Base-by-base conservation (phyloP, 805 yeast species). In the Barnettozyma vustinii region DNA sequence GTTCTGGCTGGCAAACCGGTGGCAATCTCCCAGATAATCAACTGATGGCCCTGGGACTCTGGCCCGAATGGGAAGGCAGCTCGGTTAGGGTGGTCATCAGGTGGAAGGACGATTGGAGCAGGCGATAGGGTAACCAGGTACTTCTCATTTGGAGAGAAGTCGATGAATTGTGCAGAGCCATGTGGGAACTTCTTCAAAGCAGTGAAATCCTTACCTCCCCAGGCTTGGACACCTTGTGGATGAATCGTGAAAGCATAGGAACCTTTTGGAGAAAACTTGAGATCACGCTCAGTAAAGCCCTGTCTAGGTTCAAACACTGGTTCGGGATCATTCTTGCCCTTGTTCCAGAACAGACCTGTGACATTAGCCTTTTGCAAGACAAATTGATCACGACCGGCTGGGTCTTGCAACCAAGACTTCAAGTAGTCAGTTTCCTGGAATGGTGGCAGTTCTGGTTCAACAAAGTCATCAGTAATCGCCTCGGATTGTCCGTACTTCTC, bases 261-360 rank as follows among this genome's bases (percentile, higher is more conserved):
- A 68, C 99, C 99, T 70, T 82, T 83, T 63, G 97, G 96, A 44
- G 98, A 89, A 74, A 90, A 92, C 65, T 83, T 83, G 60, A 89
- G 87, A 59, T 84, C 90, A 53, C 88, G 83, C 51, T 89, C 83
- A 50, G 97, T 90, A 87, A 96, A 89, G 57, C 84, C 83, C 55
- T 76, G 74, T 69, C 96, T 81, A 61, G 90, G 84, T 62, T 86
- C 89, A 50, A 84, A 80, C 39, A 75, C 90, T 46, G 78, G 78
- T 67, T 88, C 94, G 36, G 95, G 92, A 52, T 79, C 75, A 49
- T 80, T 80, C 55, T 73, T 72, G 67, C 79, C 81, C 59, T 83
- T 80, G 72, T 86, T 83, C 97, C 97, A 94, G 70, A 78, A 83
- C 39, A 91, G 83, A 53, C 90, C 90, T 48, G 91, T 91, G 46